A percentile compares a stretch with the other conserved stretches of the same genome.
Evolutionary conservation across 306 rosid species (phyloP).

Genomic region (Casuarina glauca): DNA sequence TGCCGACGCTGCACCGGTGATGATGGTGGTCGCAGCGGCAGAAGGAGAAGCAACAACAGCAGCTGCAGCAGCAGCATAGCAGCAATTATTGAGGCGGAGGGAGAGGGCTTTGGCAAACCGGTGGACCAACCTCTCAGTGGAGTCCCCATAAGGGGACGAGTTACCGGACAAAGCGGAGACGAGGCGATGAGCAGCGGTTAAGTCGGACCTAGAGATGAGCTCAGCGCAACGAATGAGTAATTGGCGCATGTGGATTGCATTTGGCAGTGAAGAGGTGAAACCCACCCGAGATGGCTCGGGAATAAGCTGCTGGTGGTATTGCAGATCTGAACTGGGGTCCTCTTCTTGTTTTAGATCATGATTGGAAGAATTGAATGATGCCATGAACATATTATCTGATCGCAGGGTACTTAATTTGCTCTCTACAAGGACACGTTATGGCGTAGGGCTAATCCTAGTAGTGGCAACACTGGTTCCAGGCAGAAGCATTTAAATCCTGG

Average conservation of each 20-base stretch:
- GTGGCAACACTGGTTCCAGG: constrained; percentile 19
- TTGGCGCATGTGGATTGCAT: constrained; percentile 35
- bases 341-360: constrained; percentile 18
- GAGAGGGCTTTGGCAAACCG: constrained; percentile 44
- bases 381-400: constrained; percentile 34
- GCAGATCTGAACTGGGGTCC: constrained; percentile 19
- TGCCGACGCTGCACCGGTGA: constrained; percentile 8
- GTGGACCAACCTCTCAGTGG: constrained; percentile 45
- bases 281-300: constrained; percentile 4
- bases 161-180: constrained; percentile 39
- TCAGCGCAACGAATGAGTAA: constrained; percentile 45
- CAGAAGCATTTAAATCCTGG: constrained; percentile 19
- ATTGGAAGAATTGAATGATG: constrained; percentile 38
- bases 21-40: not conserved
- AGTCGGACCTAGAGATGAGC: constrained; percentile 46
- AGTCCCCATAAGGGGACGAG: constrained; percentile 46
- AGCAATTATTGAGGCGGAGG: constrained; percentile 25
- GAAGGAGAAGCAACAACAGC: not conserved
- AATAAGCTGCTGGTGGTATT: not conserved
- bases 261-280: constrained; percentile 1
- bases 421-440: not conserved
- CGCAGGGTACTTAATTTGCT: not conserved
- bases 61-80: not conserved
- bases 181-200: constrained; percentile 40
- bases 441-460: constrained; percentile 2